These are phyloP conservation scores for Zymoseptoria brevis DNA, from an alignment of 2,329 filamentous ascomycete genomes.

Conservation along the genomic window DNA sequence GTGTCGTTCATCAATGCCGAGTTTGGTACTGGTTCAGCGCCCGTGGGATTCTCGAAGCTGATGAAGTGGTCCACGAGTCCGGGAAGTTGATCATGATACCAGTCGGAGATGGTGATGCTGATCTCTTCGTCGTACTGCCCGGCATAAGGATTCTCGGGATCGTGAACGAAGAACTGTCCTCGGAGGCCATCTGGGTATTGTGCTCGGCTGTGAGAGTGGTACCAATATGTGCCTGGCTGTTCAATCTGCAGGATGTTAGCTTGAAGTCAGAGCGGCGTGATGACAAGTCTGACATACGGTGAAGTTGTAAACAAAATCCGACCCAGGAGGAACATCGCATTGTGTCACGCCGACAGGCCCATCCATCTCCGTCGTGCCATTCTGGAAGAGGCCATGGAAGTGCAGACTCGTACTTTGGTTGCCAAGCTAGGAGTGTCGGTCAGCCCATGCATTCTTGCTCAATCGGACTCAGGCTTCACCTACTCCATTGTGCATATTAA, in stretches of 20 bases:
- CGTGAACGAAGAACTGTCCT: conserved; percentile 59
- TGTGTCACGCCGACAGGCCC: conserved; percentile 61
- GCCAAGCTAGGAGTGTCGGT: conserved; percentile 36
- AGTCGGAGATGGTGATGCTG: conserved; percentile 62
- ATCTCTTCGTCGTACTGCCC: conserved; percentile 53
- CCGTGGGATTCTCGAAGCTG: conserved; percentile 46
- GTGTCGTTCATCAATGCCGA: conserved; percentile 58
- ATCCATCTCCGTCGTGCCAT: conserved; percentile 68
- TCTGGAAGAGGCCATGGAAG: conserved; percentile 72
- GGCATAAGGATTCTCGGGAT: conserved; percentile 45
- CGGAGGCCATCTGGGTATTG: conserved; percentile 63
- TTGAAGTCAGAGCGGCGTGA: background rate
- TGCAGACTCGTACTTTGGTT: conserved; percentile 62
- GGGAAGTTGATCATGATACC: conserved; percentile 57
- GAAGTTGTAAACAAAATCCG: conserved; percentile 60
- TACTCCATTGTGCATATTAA: conserved; percentile 58
- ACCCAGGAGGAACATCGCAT: conserved; percentile 56
- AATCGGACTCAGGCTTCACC: background rate
- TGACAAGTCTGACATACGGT: conserved; percentile 36
- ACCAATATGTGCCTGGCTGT: conserved; percentile 49
- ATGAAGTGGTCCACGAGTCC: conserved; percentile 49
- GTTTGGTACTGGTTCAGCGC: conserved; percentile 59
- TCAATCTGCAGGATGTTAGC: conserved; percentile 31
- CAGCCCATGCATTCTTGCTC: background rate
- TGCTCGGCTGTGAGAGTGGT: conserved; percentile 58